Evolutionary conservation across 257 asterid genomes (phyloP).

Genomic region (Gynochthodes officinalis): DNA sequence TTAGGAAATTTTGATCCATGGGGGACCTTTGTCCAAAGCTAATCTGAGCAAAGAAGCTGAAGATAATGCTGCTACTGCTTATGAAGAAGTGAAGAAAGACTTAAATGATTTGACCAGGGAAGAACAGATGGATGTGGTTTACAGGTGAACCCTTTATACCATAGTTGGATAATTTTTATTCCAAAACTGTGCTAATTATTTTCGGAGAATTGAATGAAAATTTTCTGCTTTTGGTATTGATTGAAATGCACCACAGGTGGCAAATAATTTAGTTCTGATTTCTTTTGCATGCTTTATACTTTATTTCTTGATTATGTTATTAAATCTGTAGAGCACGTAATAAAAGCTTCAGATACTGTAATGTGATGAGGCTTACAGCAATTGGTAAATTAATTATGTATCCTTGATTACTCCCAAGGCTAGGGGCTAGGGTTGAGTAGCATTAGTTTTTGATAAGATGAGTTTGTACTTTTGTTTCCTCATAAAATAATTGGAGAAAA

Average conservation of each 20-base stretch:
- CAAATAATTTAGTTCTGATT: too few relatives aligned
- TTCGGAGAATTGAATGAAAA: background rate
- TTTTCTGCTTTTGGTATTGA: background rate
- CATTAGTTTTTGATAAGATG: background rate
- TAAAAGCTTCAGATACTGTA: background rate
- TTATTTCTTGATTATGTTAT: background rate
- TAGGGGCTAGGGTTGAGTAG: background rate
- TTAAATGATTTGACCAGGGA: slow-evolving; percentile 66
- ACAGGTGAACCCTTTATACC: slow-evolving; percentile 48
- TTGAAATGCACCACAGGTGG: background rate
- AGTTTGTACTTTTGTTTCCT: background rate
- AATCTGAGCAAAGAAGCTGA: slow-evolving; percentile 38
- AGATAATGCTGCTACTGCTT: slow-evolving; percentile 44
- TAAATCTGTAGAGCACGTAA: background rate
- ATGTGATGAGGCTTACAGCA: background rate
- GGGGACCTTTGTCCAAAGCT: slow-evolving; percentile 37
- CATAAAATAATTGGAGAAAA: background rate
- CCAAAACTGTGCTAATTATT: background rate
- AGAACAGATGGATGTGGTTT: slow-evolving; percentile 87
- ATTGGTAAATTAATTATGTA: background rate
- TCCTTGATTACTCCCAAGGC: background rate
- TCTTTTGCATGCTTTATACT: background rate
- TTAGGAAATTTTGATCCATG: slow-evolving; percentile 65
- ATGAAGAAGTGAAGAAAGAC: slow-evolving; percentile 71
- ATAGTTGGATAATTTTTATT: slow-evolving; percentile 3